Percentiles rank a stretch among this genome's conserved stretches.
These are phyloP conservation scores for Aspergillus felis DNA, from an alignment of 2,329 filamentous ascomycete species.

Conservation along the genomic window DNA sequence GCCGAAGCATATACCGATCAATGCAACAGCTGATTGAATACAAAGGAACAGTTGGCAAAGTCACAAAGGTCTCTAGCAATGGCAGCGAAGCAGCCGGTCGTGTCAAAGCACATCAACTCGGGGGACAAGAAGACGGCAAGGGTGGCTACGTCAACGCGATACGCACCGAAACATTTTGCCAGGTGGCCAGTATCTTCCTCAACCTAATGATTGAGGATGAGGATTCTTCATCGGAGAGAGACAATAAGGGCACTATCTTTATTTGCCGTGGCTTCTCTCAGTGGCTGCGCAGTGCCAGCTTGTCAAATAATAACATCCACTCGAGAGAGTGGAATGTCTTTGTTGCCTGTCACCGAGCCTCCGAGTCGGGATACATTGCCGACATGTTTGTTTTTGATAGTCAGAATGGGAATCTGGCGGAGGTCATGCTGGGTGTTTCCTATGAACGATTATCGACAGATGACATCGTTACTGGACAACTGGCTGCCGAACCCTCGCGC, in stretches of 20 bases:
- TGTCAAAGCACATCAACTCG: constrained; percentile 5
- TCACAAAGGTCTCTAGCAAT: constrained; percentile 16
- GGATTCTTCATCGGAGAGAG: constrained; percentile 1
- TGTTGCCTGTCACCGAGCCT: too few species aligned
- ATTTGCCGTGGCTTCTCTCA: constrained; percentile 26
- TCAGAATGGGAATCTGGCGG: too few species aligned
- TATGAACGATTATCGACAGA: too few species aligned
- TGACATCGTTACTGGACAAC: too few species aligned
- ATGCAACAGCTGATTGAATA: constrained; percentile 20
- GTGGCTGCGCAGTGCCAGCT: background rate
- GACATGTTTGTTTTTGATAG: too few species aligned
- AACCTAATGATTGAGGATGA: constrained; percentile 26
- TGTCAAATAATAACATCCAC: too few species aligned
- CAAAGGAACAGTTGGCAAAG: constrained; percentile 8
- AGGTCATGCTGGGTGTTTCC: too few species aligned
- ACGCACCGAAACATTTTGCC: constrained; percentile 24
- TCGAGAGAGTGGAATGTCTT: too few species aligned
- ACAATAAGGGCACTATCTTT: constrained; percentile 19
- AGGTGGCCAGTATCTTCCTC: constrained; percentile 32
- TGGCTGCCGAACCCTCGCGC: too few species aligned
- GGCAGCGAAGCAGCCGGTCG: constrained; percentile 18
- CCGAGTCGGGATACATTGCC: too few species aligned
- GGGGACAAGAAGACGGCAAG: background rate
- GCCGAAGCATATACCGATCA: constrained; percentile 16
- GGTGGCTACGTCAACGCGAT: constrained; percentile 22